Base-by-base conservation (phyloP, 2,329 filamentous ascomycete genomes). In the Colletotrichum sojae region DNA sequence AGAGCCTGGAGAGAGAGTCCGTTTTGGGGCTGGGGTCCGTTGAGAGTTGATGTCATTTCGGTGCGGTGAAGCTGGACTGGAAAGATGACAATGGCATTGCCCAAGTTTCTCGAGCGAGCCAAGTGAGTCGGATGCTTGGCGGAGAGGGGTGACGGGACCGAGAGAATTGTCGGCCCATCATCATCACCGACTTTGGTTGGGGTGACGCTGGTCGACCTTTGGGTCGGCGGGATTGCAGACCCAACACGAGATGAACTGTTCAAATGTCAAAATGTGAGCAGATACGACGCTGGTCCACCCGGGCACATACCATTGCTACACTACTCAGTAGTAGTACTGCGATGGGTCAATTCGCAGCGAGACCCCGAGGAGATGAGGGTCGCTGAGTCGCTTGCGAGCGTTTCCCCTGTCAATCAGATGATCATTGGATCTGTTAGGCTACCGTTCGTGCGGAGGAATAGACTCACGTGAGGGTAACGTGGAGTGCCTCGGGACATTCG, bases 201-300 rank as follows among this genome's bases (percentile, higher is more conserved):
- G 54, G 27, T 20, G 31, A 36, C 31, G 10, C 8, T 40, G 5
- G 48, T 45, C 60, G 43, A 22, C 56, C 10, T 10, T 45, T 27
- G 51, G 62, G 46, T 40, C 10, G 27, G n/a, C 22, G 22, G 40
- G 36, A 31, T 10, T 15, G 63, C 18, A 66, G 56, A 61, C 45
- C 67, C 45, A 62, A 67, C 45, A 69, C 45, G 67, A 67, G 67
- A 69, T 53, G 62, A 67, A 67, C 67, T 25, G 63, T 16, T 58
- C 13, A 56, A 56, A 56, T 46, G 45, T 39, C 31, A 56, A 20
- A 31, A 36, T 16, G n/a, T 51, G 49, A 39, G 40, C 16, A n/a
- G 22, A 69, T 69, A 49, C 25, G 36, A 66, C 49, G 16, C 18
- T 40, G 66, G 22, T 60, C 66, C 66, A 66, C 61, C 15, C n/a